Evolutionary conservation across 345 rosid genomes (phyloP), one percentile per base, ranked within the genome.

Genomic region (Psidium friedrichsthalianum): DNA sequence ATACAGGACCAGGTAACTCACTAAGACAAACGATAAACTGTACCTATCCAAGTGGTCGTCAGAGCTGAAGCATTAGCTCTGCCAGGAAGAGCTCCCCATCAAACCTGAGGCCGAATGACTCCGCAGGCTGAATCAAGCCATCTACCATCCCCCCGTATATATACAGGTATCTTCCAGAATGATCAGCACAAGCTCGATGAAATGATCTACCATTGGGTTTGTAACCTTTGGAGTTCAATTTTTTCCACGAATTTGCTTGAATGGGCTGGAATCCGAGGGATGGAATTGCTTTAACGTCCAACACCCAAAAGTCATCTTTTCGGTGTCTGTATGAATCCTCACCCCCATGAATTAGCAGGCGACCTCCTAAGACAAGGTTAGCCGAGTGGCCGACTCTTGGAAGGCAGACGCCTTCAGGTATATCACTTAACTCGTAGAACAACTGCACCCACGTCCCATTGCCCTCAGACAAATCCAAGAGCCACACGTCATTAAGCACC

Each of bases 371-470:
- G 74, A 94, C 90, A 15, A 90, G 94, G 5, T 93, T 90, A 29
- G 98, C 98, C 0, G 98, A 95, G 93, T 97, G 99, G 87, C 99
- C 99, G 83, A 97, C 99, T n/a, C 98, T 91, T 1, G 98, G 95
- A 81, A 97, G 94, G 74, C 93, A 90, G 76, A 86, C 82, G 86
- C 94, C 93, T 44, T 83, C 92, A 1, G 98, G 95, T 54, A 94
- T 88, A 78, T 89, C 92, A 18, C 83, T 86, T 83, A 93, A 74
- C 53, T 95, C 95, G 16, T 95, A 95, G 74, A 88, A 84, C 54
- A 97, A 85, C 86, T 91, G 95, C 42, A 91, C 89, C 99, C 98
- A 97, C 85, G 89, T 90, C 40, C 90, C 86, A 56, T 86, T 85
- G 74, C 85, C 88, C 49, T 89, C 89, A 1, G 90, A 91, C 84